Evolutionary conservation across 2,329 filamentous ascomycete species (phyloP).

Genomic region (Furcasterigmium furcatum): DNA sequence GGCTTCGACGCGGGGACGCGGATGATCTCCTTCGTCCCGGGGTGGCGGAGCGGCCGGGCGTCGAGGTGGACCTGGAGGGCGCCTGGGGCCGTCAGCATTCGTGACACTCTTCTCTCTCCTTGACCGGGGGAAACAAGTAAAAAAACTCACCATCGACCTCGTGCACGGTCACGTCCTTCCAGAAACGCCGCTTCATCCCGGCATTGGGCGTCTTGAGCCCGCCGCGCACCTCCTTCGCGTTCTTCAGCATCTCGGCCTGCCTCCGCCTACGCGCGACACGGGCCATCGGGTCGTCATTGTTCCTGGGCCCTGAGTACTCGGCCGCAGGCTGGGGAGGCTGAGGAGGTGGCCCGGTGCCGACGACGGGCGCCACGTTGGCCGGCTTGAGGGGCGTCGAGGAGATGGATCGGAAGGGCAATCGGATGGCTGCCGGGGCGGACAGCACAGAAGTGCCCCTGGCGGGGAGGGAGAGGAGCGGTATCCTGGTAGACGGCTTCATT

Average conservation of each 20-base stretch:
- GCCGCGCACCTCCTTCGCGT: slow-evolving; percentile 42
- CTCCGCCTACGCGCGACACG: slow-evolving; percentile 47
- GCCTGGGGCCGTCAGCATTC: slow-evolving; percentile 22
- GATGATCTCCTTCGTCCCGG: slow-evolving; percentile 67
- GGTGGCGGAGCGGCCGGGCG: slow-evolving; percentile 73
- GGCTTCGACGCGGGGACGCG: slow-evolving; percentile 72
- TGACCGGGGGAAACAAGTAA: not conserved
- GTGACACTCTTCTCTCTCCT: not conserved
- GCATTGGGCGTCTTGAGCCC: slow-evolving; percentile 32
- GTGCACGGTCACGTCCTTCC: slow-evolving; percentile 76
- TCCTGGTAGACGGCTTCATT: slow-evolving; percentile 39
- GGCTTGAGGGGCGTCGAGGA: slow-evolving; percentile 25
- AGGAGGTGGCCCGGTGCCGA: slow-evolving; percentile 58
- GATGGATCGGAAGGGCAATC: slow-evolving; percentile 24
- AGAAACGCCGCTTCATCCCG: slow-evolving; percentile 71
- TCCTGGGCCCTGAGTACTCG: slow-evolving; percentile 25
- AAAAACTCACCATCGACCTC: slow-evolving; percentile 56
- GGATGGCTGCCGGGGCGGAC: slow-evolving; percentile 16
- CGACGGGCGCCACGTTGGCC: slow-evolving; percentile 48
- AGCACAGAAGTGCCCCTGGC: slow-evolving; percentile 16
- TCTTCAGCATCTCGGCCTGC: slow-evolving; percentile 53
- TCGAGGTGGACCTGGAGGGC: slow-evolving; percentile 71
- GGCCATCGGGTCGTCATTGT: slow-evolving; percentile 20
- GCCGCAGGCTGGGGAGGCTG: slow-evolving; percentile 45
- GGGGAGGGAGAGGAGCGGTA: slow-evolving; percentile 24